Evolutionary conservation across 257 asterid species (phyloP), one percentile per base, ranked within the genome.

Genomic region (Fraxinus quadrangulata): DNA sequence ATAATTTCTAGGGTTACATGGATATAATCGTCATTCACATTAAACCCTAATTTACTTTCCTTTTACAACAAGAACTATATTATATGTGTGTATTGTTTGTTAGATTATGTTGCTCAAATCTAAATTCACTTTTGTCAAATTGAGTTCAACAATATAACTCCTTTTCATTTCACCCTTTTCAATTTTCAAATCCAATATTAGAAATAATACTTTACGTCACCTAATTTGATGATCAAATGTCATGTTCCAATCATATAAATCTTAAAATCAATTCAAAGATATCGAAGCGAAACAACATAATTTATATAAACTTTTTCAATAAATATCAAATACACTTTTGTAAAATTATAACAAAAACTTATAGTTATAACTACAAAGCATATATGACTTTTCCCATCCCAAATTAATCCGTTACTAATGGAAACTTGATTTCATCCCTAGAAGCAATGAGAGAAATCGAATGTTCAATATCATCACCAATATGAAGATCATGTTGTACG

Each of bases 381-480:
- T n/a, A 6, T 11, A 37, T 39, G 4, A 75, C 39, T 59, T n/a
- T 7, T 40, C 13, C 47, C n/a, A 42, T 16, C 51, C 37, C 67
- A 75, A 5, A 67, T 6, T 36, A 5, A 36, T 49, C 21, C 39
- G 19, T 65, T 36, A 68, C 14, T 17, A 73, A 79, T 74, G 70
- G 90, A 71, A 79, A 26, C 73, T 86, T 86, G 69, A 80, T 81
- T 79, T 88, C 76, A 34, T 83, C 85, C 75, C 45, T 26, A 10
- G 69, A 73, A 37, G 78, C 67, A 47, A 87, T 86, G 67, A 94
- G 87, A 26, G 84, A 76, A 28, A 92, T 78, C 4, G 92, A 84
- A 78, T 91, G 97, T 67, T 83, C 79, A 26, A 26, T 76, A 40
- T 89, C 88, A 13, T 87, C 92, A 70, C 96, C 96, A 59, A 94